A percentile compares a stretch with the other conserved stretches of the same genome.
phyloP scores from a whole-genome alignment of 2,329 filamentous ascomycete genomes.

The Pseudogymnoascus sp. region DNA sequence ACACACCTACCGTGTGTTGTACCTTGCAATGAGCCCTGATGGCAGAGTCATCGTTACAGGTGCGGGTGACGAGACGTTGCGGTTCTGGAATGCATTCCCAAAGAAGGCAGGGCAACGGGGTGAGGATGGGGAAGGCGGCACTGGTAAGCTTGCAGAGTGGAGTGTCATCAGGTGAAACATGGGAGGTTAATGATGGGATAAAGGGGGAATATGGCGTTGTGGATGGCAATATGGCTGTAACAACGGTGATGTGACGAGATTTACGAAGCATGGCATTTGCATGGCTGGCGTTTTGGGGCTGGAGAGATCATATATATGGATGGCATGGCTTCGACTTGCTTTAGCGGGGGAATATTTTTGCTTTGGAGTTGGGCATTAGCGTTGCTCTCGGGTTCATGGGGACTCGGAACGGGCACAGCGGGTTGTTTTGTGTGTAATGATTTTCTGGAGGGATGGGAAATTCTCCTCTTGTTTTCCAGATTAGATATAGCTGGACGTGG shows the following conservation, averaged over 20 bases:
- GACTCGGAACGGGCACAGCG: neutral
- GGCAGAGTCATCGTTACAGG: slow-evolving; percentile 91
- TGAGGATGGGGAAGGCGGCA: slow-evolving; percentile 55
- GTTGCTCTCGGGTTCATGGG: neutral
- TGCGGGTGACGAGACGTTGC: slow-evolving; percentile 87
- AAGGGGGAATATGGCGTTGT: neutral
- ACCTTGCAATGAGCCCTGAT: slow-evolving; percentile 94
- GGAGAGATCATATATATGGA: slow-evolving; percentile 5
- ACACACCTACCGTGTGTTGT: slow-evolving; percentile 92
- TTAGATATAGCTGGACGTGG: slow-evolving; percentile 3
- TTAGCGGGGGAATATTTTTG: slow-evolving; percentile 3
- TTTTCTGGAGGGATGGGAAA: neutral
- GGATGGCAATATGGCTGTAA: neutral
- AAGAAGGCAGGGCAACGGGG: slow-evolving; percentile 63
- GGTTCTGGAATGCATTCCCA: slow-evolving; percentile 96
- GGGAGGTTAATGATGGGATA: neutral
- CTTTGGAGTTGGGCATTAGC: slow-evolving; percentile 6
- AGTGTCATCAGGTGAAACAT: slow-evolving; percentile 62
- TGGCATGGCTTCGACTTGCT: slow-evolving; percentile 8
- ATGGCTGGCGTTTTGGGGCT: slow-evolving; percentile 6
- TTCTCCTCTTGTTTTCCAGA: neutral
- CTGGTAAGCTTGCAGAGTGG: slow-evolving; percentile 65
- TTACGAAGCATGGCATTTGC: slow-evolving; percentile 7
- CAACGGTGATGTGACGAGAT: slow-evolving; percentile 8
- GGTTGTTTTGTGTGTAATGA: neutral